Evolutionary conservation across 805 yeast genomes (phyloP), one percentile per base, ranked within the genome.

Genomic region (Ogataea methylovora): DNA sequence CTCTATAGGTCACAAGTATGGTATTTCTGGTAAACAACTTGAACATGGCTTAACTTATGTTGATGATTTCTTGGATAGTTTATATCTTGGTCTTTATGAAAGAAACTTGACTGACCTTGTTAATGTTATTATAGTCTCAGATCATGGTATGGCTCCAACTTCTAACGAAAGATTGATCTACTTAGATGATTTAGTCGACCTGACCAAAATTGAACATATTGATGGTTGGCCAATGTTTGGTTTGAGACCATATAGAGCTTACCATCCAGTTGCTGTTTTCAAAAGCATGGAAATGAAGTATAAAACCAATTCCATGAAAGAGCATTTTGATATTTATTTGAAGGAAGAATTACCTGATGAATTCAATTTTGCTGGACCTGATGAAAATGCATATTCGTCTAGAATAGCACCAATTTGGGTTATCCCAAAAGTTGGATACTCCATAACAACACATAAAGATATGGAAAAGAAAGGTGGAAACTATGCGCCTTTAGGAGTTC

Each of bases 131-230:
- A 61, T 88, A 28, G 82, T 88, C 4, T 84, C 95, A 29, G 96
- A 88, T 54, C 96, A 87, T 53, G 96, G 96, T 9, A 87, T 86
- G 95, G 80, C 94, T 0, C 90, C 95, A 6, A 82, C 94, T 2
- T 70, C 84, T 1, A 71, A 77, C 42, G 73, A 77, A 10, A 61
- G 95, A 39, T 54, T 84, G 9, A 59, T 87, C 2, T 75, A 74
- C 41, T 56, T 88, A 40, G 95, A 86, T 52, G 92, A 86, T 42
- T 40, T 84, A 13, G 57, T 85, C 9, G 76, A 76, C 46, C 40
- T 70, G 40, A 47, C 54, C 2, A 63, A 66, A 37, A 67, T 84
- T 30, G 79, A 76, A 39, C 76, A 79, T 46, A 59, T 69, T 21
- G 87, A 81, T 48, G 95, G 92, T 14, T 83, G 90, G 87, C 95